These are phyloP conservation scores for Picocystis sp. DNA, from an alignment of 163 green algal species.

Conservation along the genomic window DNA sequence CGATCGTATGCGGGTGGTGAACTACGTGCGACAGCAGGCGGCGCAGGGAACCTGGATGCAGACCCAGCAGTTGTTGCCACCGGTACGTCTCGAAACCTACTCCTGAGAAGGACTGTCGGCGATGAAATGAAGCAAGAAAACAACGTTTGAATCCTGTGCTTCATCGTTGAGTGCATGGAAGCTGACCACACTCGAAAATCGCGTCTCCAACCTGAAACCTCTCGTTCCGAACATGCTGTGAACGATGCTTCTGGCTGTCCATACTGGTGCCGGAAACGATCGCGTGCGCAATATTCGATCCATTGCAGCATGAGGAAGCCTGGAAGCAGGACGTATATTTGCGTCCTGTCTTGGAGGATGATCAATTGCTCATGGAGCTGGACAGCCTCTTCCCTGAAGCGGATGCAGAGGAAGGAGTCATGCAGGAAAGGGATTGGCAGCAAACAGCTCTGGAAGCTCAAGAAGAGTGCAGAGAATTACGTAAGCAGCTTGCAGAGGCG, in stretches of 20 bases:
- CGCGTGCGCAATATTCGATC: background rate
- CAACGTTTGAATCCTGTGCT: too few species aligned
- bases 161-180: background rate
- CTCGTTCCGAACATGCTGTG: background rate
- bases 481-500: background rate
- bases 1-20: conserved; percentile 2
- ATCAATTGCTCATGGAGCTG: conserved; percentile 1
- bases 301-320: background rate
- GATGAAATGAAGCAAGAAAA: background rate
- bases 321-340: conserved; percentile 4
- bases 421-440: background rate
- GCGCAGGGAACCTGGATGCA: background rate
- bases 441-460: background rate
- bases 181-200: background rate
- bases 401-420: background rate
- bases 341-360: conserved; percentile 4
- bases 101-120: background rate
- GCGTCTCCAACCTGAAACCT: background rate
- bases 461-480: background rate
- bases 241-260: background rate
- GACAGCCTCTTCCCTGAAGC: background rate
- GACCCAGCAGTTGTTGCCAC: background rate
- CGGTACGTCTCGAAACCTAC: background rate
- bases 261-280: background rate
- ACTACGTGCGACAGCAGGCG: background rate